phyloP scores from a whole-genome alignment of 768 basidiomycete genomes.

The Asterophora lycoperdoides region DNA sequence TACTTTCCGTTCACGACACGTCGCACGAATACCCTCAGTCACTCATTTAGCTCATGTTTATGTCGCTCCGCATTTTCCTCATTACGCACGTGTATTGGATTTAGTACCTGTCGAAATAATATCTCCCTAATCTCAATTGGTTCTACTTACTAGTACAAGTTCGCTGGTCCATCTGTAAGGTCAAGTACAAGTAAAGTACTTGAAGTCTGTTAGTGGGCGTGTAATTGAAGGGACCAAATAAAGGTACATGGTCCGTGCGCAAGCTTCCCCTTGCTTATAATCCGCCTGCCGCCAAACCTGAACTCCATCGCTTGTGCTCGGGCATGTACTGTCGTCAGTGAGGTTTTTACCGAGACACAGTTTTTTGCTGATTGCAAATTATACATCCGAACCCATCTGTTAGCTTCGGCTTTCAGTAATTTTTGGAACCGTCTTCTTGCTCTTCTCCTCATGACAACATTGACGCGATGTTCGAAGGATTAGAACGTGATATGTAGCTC shows the following conservation, averaged over 20 bases:
- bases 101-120: conserved; percentile 10
- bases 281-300: not conserved
- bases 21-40: conserved; percentile 13
- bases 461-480: not conserved
- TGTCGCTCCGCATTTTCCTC: conserved; percentile 4
- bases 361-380: conserved; percentile 97
- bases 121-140: conserved; percentile 1
- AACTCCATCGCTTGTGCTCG: conserved; percentile 85
- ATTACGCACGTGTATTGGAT: conserved; percentile 15
- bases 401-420: conserved; percentile 86
- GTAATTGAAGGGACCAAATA: not conserved
- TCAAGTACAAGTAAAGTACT: not conserved
- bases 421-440: conserved; percentile 58
- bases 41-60: conserved; percentile 13
- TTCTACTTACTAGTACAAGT: not conserved
- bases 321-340: conserved; percentile 94
- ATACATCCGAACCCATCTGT: conserved; percentile 94
- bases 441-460: conserved; percentile 7
- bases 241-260: conserved; percentile 53
- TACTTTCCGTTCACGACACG: conserved; percentile 2
- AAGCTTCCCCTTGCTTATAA: conserved; percentile 37
- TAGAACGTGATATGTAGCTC: not conserved
- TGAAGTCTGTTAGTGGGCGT: too few species aligned
- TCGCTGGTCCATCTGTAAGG: not conserved
- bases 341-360: conserved; percentile 94